These are phyloP conservation scores for Penicillium paxilli DNA, from an alignment of 495 filamentous ascomycete species.

Conservation along the genomic window DNA sequence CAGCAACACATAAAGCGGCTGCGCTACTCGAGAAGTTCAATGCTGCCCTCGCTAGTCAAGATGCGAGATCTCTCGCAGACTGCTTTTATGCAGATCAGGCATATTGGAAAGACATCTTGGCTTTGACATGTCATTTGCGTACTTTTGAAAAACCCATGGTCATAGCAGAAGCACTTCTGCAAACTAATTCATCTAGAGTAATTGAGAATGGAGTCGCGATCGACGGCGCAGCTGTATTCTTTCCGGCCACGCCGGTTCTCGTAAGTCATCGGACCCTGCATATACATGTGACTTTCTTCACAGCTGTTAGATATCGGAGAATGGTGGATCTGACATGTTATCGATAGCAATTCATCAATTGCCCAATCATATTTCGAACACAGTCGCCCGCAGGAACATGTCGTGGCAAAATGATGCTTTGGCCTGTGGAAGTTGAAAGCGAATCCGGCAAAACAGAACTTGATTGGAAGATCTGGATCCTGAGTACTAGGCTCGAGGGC, in stretches of 20 bases:
- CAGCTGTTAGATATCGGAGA: background rate
- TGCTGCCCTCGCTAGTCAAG: conserved; percentile 10
- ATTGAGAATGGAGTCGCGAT: conserved; percentile 15
- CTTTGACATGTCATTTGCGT: conserved; percentile 23
- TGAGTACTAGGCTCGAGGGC: conserved; percentile 18
- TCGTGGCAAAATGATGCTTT: conserved; percentile 17
- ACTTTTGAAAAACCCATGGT: conserved; percentile 9
- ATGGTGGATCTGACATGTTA: background rate
- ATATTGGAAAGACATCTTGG: conserved; percentile 25
- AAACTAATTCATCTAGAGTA: conserved; percentile 14
- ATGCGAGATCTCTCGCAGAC: conserved; percentile 1
- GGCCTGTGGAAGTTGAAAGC: conserved; percentile 10
- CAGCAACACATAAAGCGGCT: conserved; percentile 11
- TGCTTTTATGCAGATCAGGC: conserved; percentile 23
- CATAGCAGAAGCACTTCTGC: conserved; percentile 14
- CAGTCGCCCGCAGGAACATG: conserved; percentile 15
- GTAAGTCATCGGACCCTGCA: conserved; percentile 5
- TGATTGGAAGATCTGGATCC: conserved; percentile 25
- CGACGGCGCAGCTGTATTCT: conserved; percentile 15
- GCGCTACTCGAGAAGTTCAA: conserved; percentile 10
- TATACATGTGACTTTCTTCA: too few relatives aligned
- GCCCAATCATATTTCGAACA: conserved; percentile 17
- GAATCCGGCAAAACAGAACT: conserved; percentile 1
- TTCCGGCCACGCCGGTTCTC: conserved; percentile 13
- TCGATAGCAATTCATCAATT: conserved; percentile 26